Conservation (phyloP, 768 basidiomycete genomes). For the Dioszegia hungarica region DNA sequence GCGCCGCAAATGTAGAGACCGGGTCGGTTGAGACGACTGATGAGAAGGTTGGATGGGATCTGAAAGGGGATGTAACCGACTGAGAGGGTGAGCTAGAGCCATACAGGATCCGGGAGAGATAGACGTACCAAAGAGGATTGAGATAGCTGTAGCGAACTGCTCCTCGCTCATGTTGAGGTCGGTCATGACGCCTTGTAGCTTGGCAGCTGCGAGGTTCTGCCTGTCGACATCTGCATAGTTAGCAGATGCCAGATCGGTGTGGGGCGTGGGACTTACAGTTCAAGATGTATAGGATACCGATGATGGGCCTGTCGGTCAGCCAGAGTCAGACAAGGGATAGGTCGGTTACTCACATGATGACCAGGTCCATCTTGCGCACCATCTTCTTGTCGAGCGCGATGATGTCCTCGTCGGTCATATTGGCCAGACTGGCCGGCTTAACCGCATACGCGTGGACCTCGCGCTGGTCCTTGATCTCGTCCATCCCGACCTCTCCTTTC, state of each 20-base stretch:
- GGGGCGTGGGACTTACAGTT: constrained; percentile 16
- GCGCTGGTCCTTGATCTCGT: no score
- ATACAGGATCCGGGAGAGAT: constrained; percentile 14
- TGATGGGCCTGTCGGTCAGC: constrained; percentile 20
- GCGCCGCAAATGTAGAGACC: constrained; percentile 34
- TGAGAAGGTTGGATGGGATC: constrained; percentile 40
- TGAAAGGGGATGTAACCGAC: constrained; percentile 26
- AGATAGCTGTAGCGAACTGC: constrained; percentile 36
- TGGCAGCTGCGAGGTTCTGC: constrained; percentile 39
- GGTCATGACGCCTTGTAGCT: constrained; percentile 36
- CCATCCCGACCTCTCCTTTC: no score
- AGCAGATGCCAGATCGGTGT: background rate
- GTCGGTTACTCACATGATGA: constrained; percentile 25
- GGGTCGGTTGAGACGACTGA: constrained; percentile 29
- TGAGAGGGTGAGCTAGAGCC: no score
- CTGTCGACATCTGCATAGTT: constrained; percentile 28
- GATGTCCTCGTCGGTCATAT: constrained; percentile 20
- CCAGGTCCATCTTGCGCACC: constrained; percentile 33
- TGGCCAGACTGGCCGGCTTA: constrained; percentile 22
- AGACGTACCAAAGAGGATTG: constrained; percentile 37
- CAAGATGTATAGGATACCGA: constrained; percentile 31
- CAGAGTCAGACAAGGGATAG: background rate
- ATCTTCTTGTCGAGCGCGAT: constrained; percentile 24
- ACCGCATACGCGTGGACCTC: no score
- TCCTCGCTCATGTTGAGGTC: constrained; percentile 36